Percentiles rank a stretch among this genome's conserved stretches.
phyloP scores from a whole-genome alignment of 164 flowering plant genomes.

The Liriodendron chinense region DNA sequence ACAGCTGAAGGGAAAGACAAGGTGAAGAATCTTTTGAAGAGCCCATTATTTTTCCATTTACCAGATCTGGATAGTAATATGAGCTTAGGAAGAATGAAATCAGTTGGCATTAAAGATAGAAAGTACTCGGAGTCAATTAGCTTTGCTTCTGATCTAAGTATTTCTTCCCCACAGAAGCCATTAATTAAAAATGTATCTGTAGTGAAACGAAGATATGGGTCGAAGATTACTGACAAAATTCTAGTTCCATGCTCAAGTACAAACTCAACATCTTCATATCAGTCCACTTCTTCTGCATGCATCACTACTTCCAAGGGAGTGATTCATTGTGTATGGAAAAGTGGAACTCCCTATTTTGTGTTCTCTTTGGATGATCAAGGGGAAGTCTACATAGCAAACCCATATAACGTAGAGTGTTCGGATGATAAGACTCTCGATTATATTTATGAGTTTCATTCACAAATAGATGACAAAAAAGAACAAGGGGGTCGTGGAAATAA shows the following conservation, averaged over 20 bases:
- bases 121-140: constrained; percentile 24
- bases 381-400: constrained; percentile 53
- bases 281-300: constrained; percentile 36
- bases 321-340: constrained; percentile 67
- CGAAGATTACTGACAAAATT: constrained; percentile 32
- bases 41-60: constrained; percentile 41
- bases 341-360: constrained; percentile 58
- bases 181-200: constrained; percentile 15
- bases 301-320: constrained; percentile 47
- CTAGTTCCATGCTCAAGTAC: constrained; percentile 42
- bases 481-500: constrained; percentile 17
- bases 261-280: constrained; percentile 38
- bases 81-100: constrained; percentile 19
- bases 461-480: constrained; percentile 28
- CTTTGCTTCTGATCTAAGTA: constrained; percentile 29
- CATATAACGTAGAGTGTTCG: constrained; percentile 31
- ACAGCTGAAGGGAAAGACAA: constrained; percentile 46
- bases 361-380: constrained; percentile 65
- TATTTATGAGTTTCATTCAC: constrained; percentile 53
- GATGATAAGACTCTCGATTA: constrained; percentile 41
- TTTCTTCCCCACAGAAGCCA: constrained; percentile 27
- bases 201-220: constrained; percentile 22
- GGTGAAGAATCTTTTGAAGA: constrained; percentile 43
- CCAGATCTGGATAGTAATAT: constrained; percentile 30
- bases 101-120: constrained; percentile 23